Evolutionary conservation across 106 monocot species (phyloP), one percentile per base, ranked within the genome.

Genomic region (Acorus calamus): DNA sequence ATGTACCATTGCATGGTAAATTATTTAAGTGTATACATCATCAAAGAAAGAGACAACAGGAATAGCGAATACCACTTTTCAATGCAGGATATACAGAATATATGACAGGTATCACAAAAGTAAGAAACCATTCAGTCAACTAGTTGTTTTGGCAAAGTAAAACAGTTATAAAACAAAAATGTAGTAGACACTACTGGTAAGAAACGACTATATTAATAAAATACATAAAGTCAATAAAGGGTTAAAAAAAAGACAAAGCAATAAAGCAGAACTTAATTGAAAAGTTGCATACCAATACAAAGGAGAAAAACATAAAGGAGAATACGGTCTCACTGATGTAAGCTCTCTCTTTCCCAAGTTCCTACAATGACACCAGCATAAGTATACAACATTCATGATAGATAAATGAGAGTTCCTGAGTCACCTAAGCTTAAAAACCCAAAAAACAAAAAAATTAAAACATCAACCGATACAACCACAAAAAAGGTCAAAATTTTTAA

Each of bases 281-380:
- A 64, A 64, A 42, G 41, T 46, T 28, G 8, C 41, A 55, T 88
- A 92, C 92, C 88, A 92, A 57, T 8, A 92, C 47, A 69, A 92
- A 92, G 45, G 80, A 88, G 14, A 78, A 53, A 70, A 90, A 90
- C 52, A 86, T 69, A 56, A 67, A 72, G 2, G 75, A 64, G 73
- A 90, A 90, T 50, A 86, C 50, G 28, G 75, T 92, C 73, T 92
- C 92, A 73, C 92, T 92, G 41, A 88, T 69, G 68, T 92, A 88
- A 47, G 72, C 84, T 73, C 73, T 83, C 14, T 92, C 82, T 74
- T 77, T 71, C 46, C 92, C 92, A 62, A 92, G 74, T 69, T 92
- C 92, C 92, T 92, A 61, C 50, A 69, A 63, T 12, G 62, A 50
- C 42, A 60, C 7, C 4, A 48, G 4, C 55, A 4, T 14, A 67